Conservation (phyloP, 1,284 basidiomycete species). For the Coniferiporia weirii region DNA sequence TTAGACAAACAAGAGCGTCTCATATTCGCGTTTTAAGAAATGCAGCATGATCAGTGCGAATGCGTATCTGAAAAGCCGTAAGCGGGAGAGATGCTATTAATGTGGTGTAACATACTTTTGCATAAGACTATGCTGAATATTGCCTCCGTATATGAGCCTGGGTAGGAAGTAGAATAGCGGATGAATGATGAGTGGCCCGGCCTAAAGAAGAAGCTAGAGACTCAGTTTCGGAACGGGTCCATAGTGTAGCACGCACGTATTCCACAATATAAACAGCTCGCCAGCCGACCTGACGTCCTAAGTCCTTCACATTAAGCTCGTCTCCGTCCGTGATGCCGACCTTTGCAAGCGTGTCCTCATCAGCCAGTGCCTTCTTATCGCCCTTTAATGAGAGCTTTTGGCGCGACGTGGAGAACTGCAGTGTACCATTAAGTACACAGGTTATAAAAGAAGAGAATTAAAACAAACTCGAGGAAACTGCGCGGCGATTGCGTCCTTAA, state of each 20-base stretch:
- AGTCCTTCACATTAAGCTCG: conserved; percentile 76
- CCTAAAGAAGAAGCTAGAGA: conserved; percentile 37
- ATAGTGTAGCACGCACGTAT: conserved; percentile 62
- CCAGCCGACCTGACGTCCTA: conserved; percentile 87
- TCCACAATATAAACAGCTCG: conserved; percentile 81
- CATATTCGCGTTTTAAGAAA: conserved; percentile 89
- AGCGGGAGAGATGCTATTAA: background rate
- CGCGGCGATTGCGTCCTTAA: conserved; percentile 53
- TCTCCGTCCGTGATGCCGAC: conserved; percentile 53
- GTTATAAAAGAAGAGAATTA: background rate
- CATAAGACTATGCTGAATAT: conserved; percentile 68
- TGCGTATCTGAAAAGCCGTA: conserved; percentile 53
- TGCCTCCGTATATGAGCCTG: conserved; percentile 59
- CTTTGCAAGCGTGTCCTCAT: conserved; percentile 55
- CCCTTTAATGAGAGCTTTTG: conserved; percentile 69
- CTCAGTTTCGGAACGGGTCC: background rate
- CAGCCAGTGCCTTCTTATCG: conserved; percentile 55
- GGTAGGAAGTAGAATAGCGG: conserved; percentile 80
- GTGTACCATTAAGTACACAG: background rate
- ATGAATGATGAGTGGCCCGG: conserved; percentile 89
- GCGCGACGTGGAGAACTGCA: conserved; percentile 62
- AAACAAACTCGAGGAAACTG: conserved; percentile 55
- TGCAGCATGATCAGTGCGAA: conserved; percentile 80
- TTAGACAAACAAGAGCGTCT: conserved; percentile 78
- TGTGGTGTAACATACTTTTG: conserved; percentile 56